Evolutionary conservation across 202 grass and related monocot genomes (phyloP), one percentile per base, ranked within the genome.

Genomic region (Carex sylvatica): DNA sequence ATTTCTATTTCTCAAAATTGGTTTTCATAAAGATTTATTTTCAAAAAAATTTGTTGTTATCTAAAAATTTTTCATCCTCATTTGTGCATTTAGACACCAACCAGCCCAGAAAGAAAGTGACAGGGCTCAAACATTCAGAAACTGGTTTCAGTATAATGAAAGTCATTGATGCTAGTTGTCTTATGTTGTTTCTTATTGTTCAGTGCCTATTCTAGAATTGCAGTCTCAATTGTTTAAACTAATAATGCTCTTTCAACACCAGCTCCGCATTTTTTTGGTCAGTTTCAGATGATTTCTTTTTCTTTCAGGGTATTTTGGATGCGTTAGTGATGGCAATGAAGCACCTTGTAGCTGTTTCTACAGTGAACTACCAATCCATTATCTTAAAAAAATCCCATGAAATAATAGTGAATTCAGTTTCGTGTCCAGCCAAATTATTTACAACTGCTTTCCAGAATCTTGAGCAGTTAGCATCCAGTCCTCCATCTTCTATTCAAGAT

Each of bases 261-360:
- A 71, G 53, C 19, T 23, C 12, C 74, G 66, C 64, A 52, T 14
- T 6, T 63, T 58, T 46, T 71, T 70, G 18, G 18, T 83, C 58
- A 55, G 51, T 60, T 77, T 36, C 28, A 83, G 67, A 16, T 74
- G 18, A 12, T 55, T 76, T 33, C 6, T 76, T 76, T 55, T 80
- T 47, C 13, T 89, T 83, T 83, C 87, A 98, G 95, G 85, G 86
- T 88, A 70, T 94, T 82, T 88, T 90, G 72, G 89, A 93, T 71
- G 79, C 86, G 33, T 62, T 94, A 84, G 88, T 90, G 88, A 79
- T 70, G 64, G 88, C 92, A 87, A 94, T 98, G 92, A 94, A 94
- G 84, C 86, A 90, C 83, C 84, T 98, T 82, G 90, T 98, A 2
- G 71, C 69, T 61, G 74, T 87, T 31, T 98, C 88, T 89, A 91